phyloP scores from a whole-genome alignment of 1,284 basidiomycete species.

The Apiotrichum porosum region DNA sequence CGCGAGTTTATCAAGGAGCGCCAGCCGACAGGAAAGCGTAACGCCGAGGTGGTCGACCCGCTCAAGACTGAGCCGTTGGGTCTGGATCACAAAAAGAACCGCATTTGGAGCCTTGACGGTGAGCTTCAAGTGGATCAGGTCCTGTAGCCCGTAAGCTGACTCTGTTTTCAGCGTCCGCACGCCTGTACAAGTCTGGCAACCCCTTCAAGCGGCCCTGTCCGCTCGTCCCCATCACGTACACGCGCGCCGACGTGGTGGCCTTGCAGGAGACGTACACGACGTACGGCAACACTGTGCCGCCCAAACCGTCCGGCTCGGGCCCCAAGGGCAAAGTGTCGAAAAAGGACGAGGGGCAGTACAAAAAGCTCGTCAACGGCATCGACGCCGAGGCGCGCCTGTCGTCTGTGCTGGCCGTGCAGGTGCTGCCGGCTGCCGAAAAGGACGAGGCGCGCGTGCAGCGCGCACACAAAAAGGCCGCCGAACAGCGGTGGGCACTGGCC shows the following conservation, averaged over 20 bases:
- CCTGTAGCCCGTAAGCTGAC: not conserved
- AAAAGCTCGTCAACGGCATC: slow-evolving; percentile 27
- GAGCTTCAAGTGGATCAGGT: slow-evolving; percentile 8
- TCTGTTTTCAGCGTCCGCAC: slow-evolving; percentile 35
- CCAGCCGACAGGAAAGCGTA: slow-evolving; percentile 14
- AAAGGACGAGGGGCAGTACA: slow-evolving; percentile 14
- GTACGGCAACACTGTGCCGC: slow-evolving; percentile 10
- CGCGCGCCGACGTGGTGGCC: slow-evolving; percentile 26
- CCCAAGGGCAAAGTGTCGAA: slow-evolving; percentile 21
- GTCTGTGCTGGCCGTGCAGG: slow-evolving; percentile 20
- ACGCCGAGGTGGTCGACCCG: slow-evolving; percentile 10
- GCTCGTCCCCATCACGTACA: slow-evolving; percentile 27
- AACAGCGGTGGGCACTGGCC: slow-evolving; percentile 16
- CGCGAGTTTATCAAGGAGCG: slow-evolving; percentile 35
- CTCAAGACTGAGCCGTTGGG: slow-evolving; percentile 33
- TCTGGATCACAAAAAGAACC: slow-evolving; percentile 37
- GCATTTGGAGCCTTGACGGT: slow-evolving; percentile 47
- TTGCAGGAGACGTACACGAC: slow-evolving; percentile 20
- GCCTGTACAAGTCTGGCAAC: slow-evolving; percentile 45
- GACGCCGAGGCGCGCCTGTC: slow-evolving; percentile 35
- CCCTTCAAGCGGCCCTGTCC: slow-evolving; percentile 48
- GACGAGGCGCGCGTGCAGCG: slow-evolving; percentile 28
- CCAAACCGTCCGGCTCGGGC: slow-evolving; percentile 12
- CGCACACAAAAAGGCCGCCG: slow-evolving; percentile 24
- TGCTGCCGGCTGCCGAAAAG: slow-evolving; percentile 38